Percentiles rank a stretch among this genome's conserved stretches.
Evolutionary conservation across 805 yeast genomes (phyloP).

Genomic region (Scheffersomyces coipomensis): DNA sequence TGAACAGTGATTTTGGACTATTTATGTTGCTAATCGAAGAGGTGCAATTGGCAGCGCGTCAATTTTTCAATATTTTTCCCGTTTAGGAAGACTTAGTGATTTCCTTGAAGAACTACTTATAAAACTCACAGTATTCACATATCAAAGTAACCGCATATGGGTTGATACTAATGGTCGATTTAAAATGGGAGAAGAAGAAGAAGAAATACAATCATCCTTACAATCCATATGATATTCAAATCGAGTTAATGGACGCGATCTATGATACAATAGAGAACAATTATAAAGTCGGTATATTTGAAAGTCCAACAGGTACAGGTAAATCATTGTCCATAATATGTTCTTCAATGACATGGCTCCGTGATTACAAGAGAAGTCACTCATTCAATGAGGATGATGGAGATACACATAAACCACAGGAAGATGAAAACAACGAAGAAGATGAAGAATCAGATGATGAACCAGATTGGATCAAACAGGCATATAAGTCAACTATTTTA

Average conservation of each 20-base stretch:
- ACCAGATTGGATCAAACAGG: constrained; percentile 66
- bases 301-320: constrained; percentile 95
- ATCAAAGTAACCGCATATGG: too few species aligned
- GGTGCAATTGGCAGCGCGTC: too few species aligned
- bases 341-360: constrained; percentile 79
- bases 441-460: constrained; percentile 47
- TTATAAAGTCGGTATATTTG: constrained; percentile 76
- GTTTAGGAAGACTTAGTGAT: too few species aligned
- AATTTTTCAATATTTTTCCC: too few species aligned
- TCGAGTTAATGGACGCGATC: constrained; percentile 72
- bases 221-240: constrained; percentile 76
- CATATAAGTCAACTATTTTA: constrained; percentile 29
- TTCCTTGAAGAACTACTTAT: too few species aligned
- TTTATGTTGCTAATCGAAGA: too few species aligned
- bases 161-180: too few species aligned
- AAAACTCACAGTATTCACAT: too few species aligned
- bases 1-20: too few species aligned
- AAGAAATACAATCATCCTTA: constrained; percentile 69
- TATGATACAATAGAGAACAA: constrained; percentile 55
- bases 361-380: constrained; percentile 42
- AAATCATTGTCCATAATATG: constrained; percentile 87
- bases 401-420: neutral
- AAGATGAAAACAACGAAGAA: neutral
- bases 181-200: too few species aligned
- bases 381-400: constrained; percentile 2